Conservation (phyloP, 371 early-diverging fungal species). For the Mucor irregularis region DNA sequence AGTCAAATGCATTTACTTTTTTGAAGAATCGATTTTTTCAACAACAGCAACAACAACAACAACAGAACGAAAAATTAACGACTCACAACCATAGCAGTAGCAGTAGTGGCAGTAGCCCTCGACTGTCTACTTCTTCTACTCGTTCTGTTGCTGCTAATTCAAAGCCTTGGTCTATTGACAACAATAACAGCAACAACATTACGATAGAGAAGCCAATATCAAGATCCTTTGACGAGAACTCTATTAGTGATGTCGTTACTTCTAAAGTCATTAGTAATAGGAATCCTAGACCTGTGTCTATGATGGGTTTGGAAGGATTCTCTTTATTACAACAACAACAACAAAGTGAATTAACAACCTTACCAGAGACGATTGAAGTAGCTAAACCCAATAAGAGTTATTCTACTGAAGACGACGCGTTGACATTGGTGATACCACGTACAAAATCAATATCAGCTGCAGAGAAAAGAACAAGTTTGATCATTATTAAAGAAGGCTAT, state of each 20-base stretch:
- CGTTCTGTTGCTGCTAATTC: not conserved
- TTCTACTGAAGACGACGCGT: too few species aligned
- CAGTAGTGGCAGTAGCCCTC: too few species aligned
- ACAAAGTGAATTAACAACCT: slow-evolving; percentile 2
- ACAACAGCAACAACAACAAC: slow-evolving; percentile 4
- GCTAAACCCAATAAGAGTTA: too few species aligned
- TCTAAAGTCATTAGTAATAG: not conserved
- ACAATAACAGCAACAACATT: not conserved
- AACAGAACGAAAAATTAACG: not conserved
- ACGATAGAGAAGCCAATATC: slow-evolving; percentile 1
- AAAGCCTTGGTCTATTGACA: slow-evolving; percentile 2
- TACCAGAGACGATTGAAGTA: not conserved
- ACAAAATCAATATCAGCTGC: not conserved
- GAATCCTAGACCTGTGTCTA: slow-evolving; percentile 15
- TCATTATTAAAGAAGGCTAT: slow-evolving; percentile 60
- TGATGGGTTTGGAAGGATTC: slow-evolving; percentile 24
- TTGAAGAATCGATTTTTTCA: slow-evolving; percentile 25
- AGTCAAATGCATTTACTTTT: slow-evolving; percentile 21
- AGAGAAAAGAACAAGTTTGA: slow-evolving; percentile 35
- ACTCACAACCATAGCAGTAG: too few species aligned
- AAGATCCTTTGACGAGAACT: slow-evolving; percentile 12
- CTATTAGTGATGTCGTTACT: not conserved
- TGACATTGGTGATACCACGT: too few species aligned
- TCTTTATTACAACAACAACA: not conserved
- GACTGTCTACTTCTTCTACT: slow-evolving; percentile 4